These are phyloP conservation scores for Colletotrichum paranaense DNA, from an alignment of 2,329 filamentous ascomycete genomes.

Conservation along the genomic window DNA sequence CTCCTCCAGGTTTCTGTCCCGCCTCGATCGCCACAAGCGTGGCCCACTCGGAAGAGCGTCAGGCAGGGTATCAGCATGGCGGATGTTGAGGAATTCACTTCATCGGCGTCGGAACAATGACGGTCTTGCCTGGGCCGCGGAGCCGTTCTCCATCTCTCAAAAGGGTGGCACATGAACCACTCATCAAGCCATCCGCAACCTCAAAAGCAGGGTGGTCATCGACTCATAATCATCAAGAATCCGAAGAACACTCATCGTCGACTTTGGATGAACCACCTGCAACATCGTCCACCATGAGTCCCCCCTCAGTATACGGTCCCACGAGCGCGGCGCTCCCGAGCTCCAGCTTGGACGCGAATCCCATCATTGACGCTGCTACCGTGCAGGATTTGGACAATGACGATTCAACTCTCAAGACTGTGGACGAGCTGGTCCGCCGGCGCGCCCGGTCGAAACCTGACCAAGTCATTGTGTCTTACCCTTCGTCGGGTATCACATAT, in stretches of 20 bases:
- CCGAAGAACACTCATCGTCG: neutral
- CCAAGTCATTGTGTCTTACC: constrained; percentile 53
- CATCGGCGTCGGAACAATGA: constrained; percentile 22
- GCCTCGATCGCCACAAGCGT: neutral
- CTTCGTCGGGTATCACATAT: constrained; percentile 54
- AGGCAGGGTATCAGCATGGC: neutral
- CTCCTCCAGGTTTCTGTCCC: neutral
- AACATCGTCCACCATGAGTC: constrained; percentile 25
- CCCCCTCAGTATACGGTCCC: constrained; percentile 35
- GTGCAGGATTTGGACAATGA: constrained; percentile 27
- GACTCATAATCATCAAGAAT: neutral
- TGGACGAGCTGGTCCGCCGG: constrained; percentile 41
- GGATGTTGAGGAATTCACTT: constrained; percentile 14
- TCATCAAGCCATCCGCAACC: neutral
- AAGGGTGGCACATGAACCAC: constrained; percentile 1
- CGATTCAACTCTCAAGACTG: constrained; percentile 39
- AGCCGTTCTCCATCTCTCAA: constrained; percentile 9
- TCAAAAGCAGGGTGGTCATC: constrained; percentile 6
- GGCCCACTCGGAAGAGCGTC: neutral
- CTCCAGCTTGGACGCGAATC: constrained; percentile 17
- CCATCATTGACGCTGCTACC: neutral
- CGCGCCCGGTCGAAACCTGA: constrained; percentile 44
- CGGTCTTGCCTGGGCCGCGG: neutral
- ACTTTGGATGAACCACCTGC: constrained; percentile 21
- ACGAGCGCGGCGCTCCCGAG: constrained; percentile 26